Percentiles rank a stretch among this genome's conserved stretches.
Evolutionary conservation across 1,139 yeast species (phyloP).

Genomic region (Suhomyces bokatorum): DNA sequence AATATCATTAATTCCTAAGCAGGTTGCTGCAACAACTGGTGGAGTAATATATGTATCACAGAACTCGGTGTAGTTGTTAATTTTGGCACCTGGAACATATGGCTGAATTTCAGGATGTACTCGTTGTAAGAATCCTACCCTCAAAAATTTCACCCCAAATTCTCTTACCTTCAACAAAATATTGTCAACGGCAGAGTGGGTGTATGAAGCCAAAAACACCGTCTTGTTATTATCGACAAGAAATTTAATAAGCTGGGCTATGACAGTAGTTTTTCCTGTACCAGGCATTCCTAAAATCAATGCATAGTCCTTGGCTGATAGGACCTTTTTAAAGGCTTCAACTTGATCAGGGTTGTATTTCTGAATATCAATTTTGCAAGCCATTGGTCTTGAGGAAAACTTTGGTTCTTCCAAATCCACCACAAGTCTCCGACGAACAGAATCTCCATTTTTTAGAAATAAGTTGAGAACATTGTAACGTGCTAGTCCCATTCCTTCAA

Average conservation of each 20-base stretch:
- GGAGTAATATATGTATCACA: slow-evolving; percentile 51
- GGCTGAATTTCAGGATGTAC: slow-evolving; percentile 64
- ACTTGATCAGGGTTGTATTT: slow-evolving; percentile 68
- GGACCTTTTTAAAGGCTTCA: slow-evolving; percentile 63
- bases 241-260: slow-evolving; percentile 68
- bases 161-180: slow-evolving; percentile 69
- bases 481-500: slow-evolving; percentile 73
- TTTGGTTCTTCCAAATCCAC: slow-evolving; percentile 55
- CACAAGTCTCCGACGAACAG: slow-evolving; percentile 52
- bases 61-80: slow-evolving; percentile 49
- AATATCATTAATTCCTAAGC: slow-evolving; percentile 73
- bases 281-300: slow-evolving; percentile 97
- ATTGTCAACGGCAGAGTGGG: slow-evolving; percentile 96
- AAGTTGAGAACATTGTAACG: slow-evolving; percentile 72
- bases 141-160: slow-evolving; percentile 45
- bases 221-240: slow-evolving; percentile 63
- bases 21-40: slow-evolving; percentile 84
- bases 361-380: slow-evolving; percentile 18
- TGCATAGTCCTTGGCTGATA: slow-evolving; percentile 71
- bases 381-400: slow-evolving; percentile 31
- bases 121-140: slow-evolving; percentile 58
- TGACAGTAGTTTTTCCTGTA: slow-evolving; percentile 94
- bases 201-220: slow-evolving; percentile 79
- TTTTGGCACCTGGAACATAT: slow-evolving; percentile 49
- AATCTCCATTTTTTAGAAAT: slow-evolving; percentile 57